Evolutionary conservation across 805 yeast species (phyloP).

Genomic region (Yarrowia bubula): DNA sequence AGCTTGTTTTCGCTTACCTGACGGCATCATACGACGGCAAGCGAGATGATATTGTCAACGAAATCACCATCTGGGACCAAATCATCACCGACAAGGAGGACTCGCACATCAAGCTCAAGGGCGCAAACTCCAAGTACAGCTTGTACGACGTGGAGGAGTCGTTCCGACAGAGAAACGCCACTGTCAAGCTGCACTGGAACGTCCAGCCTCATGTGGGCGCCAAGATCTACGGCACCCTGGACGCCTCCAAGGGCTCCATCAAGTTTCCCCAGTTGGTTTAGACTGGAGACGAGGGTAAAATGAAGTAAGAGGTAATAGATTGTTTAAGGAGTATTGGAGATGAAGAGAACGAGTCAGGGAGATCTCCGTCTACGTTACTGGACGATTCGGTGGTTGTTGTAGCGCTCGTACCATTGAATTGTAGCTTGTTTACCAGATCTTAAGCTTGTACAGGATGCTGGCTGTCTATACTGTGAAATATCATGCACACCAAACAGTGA

Average conservation of each 20-base stretch:
- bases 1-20: slow-evolving; percentile 88
- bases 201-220: slow-evolving; percentile 90
- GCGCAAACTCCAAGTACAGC: slow-evolving; percentile 68
- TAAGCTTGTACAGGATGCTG: too few species aligned
- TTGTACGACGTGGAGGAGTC: slow-evolving; percentile 79
- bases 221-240: slow-evolving; percentile 55
- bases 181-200: slow-evolving; percentile 78
- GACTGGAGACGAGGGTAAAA: too few species aligned
- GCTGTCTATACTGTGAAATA: too few species aligned
- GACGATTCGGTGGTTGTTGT: too few species aligned
- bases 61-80: slow-evolving; percentile 87
- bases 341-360: too few species aligned
- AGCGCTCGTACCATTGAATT: too few species aligned
- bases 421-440: too few species aligned
- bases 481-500: too few species aligned
- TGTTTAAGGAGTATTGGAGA: background rate
- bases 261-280: slow-evolving; percentile 21
- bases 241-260: slow-evolving; percentile 14
- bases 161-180: slow-evolving; percentile 56
- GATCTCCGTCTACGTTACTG: too few species aligned
- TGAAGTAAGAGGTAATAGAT: background rate
- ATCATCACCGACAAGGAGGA: slow-evolving; percentile 60
- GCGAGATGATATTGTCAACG: slow-evolving; percentile 45
- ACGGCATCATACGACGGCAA: slow-evolving; percentile 76
- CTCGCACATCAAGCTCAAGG: slow-evolving; percentile 54